Conservation (phyloP, 2,329 filamentous ascomycete genomes). For the Zalaria obscura region DNA sequence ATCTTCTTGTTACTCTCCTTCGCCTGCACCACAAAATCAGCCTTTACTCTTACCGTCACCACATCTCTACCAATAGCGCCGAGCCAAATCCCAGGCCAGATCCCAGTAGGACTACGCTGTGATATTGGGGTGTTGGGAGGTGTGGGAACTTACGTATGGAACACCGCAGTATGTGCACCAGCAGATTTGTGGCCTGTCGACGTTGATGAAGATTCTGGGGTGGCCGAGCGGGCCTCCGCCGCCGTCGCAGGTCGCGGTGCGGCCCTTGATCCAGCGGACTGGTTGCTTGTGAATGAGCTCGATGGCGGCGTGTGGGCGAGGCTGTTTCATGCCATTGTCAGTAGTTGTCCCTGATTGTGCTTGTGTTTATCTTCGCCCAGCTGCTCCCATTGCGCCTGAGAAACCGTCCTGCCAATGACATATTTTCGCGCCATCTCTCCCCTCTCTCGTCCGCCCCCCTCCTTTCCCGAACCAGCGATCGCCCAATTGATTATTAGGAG, state of each 20-base stretch:
- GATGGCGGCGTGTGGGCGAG: conserved; percentile 78
- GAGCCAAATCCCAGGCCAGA: no score
- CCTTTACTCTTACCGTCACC: no score
- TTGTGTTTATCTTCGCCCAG: no score
- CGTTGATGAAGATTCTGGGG: conserved; percentile 92
- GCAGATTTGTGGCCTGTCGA: conserved; percentile 89
- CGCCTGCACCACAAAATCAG: conserved; percentile 41
- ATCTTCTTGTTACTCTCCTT: conserved; percentile 77
- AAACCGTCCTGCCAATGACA: background rate
- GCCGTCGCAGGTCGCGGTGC: conserved; percentile 76
- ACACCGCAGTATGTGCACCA: conserved; percentile 85
- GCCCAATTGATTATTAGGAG: background rate
- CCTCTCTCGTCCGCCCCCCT: background rate
- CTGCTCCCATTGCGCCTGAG: background rate
- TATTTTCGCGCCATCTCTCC: background rate
- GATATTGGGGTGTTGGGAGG: background rate
- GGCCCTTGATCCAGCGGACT: conserved; percentile 77
- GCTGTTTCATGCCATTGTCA: conserved; percentile 38
- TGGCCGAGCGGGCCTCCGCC: conserved; percentile 84
- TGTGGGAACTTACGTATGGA: conserved; percentile 61
- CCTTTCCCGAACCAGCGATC: background rate
- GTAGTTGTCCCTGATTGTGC: conserved; percentile 6
- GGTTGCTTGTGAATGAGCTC: conserved; percentile 93
- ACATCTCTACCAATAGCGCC: no score
- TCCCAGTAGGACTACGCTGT: no score